These are phyloP conservation scores for Russula foetens DNA, from an alignment of 768 basidiomycete species.

Conservation along the genomic window DNA sequence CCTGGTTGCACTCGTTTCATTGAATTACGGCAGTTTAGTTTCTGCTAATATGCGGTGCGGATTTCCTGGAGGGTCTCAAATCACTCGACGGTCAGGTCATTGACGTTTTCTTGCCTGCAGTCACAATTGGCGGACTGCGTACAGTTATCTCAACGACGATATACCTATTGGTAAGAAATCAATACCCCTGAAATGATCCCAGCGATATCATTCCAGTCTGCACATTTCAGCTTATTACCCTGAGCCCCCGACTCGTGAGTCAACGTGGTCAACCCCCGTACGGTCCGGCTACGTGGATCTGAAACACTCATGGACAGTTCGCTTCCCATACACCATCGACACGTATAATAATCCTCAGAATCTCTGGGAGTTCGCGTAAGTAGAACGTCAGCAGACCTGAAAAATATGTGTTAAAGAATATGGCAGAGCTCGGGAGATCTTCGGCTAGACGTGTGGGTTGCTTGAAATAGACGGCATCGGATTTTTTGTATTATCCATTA, in stretches of 20 bases:
- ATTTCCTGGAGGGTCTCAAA: too few relatives aligned
- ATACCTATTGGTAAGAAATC: conserved; percentile 13
- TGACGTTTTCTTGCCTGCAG: not conserved
- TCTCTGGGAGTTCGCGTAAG: conserved; percentile 50
- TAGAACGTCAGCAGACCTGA: not conserved
- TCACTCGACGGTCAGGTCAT: too few relatives aligned
- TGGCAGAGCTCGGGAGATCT: conserved; percentile 14
- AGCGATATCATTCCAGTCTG: not conserved
- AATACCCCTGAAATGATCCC: not conserved
- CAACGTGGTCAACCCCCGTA: not conserved
- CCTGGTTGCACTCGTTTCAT: not conserved
- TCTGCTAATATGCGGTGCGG: conserved; percentile 10
- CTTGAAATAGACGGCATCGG: not conserved
- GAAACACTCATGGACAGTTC: conserved; percentile 30
- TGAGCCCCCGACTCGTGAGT: conserved; percentile 15
- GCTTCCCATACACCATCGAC: conserved; percentile 51
- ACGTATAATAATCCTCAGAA: conserved; percentile 60
- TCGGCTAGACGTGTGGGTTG: conserved; percentile 6
- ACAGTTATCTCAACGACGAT: conserved; percentile 3
- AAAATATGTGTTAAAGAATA: not conserved
- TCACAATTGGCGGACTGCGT: conserved; percentile 18
- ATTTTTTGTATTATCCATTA: not conserved
- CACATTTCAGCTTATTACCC: conserved; percentile 9
- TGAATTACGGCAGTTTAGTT: conserved; percentile 5
- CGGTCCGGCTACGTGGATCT: not conserved